Evolutionary conservation across 1,139 yeast species (phyloP).

Genomic region (Blastobotrys indianensis): DNA sequence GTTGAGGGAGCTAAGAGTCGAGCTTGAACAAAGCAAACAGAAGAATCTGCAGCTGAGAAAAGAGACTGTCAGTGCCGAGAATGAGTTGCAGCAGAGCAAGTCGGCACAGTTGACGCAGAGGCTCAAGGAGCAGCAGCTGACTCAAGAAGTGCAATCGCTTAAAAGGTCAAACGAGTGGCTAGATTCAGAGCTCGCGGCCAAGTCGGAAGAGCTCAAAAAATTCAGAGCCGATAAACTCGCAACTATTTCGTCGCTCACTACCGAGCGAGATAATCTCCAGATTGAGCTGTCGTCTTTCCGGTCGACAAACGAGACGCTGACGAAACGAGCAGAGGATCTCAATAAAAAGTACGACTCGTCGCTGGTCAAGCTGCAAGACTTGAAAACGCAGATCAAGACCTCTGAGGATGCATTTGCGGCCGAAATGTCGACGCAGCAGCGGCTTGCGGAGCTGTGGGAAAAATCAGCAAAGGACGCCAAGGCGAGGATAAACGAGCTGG

Average conservation of each 20-base stretch:
- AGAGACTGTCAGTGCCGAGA: constrained; percentile 37
- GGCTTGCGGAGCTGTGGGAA: constrained; percentile 55
- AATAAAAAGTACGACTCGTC: constrained; percentile 37
- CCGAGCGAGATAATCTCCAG: constrained; percentile 35
- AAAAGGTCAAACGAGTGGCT: constrained; percentile 38
- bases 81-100: constrained; percentile 33
- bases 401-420: constrained; percentile 52
- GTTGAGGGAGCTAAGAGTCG: constrained; percentile 44
- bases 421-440: constrained; percentile 61
- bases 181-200: constrained; percentile 34
- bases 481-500: constrained; percentile 38
- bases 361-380: constrained; percentile 39
- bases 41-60: constrained; percentile 44
- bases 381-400: constrained; percentile 44
- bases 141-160: constrained; percentile 37
- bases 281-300: constrained; percentile 33
- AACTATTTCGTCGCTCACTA: constrained; percentile 29
- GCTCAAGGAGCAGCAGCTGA: constrained; percentile 36
- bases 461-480: constrained; percentile 36
- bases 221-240: constrained; percentile 36
- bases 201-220: constrained; percentile 34
- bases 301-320: constrained; percentile 26
- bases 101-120: constrained; percentile 35
- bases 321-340: constrained; percentile 35
- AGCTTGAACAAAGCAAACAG: constrained; percentile 45